Base-by-base conservation (phyloP, 1,284 basidiomycete genomes). In the Porodaedalea pini region DNA sequence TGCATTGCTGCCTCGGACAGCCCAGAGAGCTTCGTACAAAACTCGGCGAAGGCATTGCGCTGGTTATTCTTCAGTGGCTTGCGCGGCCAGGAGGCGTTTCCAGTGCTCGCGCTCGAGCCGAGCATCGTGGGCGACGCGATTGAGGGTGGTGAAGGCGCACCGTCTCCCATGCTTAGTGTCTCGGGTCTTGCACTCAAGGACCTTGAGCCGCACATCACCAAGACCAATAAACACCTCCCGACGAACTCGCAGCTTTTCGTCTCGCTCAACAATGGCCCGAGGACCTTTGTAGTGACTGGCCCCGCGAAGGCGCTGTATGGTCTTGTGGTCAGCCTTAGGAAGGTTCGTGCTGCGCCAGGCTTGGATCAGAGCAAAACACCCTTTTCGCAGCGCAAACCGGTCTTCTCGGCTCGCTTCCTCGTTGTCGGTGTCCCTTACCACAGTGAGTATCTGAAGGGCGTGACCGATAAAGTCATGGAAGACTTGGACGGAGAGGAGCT, bases 351-450 rank as follows among this genome's bases (percentile, higher is more conserved):
- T 2, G 85, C 93, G 0, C 80, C 79, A 15, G 93, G 93, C 41
- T 78, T 89, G 40, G 96, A 99, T 68, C 96, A 99, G 75, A 92
- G 88, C 81, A 97, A 96, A 75, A 78, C 85, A 6, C 92, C 94
- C 23, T 96, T 89, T 78, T 94, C 92, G 36, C 94, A 98, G 75
- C 84, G 97, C 67, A 96, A 97, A 74, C 88, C 92, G 8, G 90
- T 93, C 13, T 98, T 99, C 74, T 91, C 86, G 54, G 85, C 92
- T 61, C 87, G 96, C 52, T 99, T 99, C 80, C 77, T 99, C 65
- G 90, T 92, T 29, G 90, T 99, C 67, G 90, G 88, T 62, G 95
- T 95, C 0, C 97, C 96, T 0, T 99, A 94, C 75, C 96, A 99
- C 78, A 95, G 92, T 69, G 75, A 78, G 37, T 97, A 98, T 72